Evolutionary conservation across 345 rosid species (phyloP).

Genomic region (Crucihimalaya himalaica): DNA sequence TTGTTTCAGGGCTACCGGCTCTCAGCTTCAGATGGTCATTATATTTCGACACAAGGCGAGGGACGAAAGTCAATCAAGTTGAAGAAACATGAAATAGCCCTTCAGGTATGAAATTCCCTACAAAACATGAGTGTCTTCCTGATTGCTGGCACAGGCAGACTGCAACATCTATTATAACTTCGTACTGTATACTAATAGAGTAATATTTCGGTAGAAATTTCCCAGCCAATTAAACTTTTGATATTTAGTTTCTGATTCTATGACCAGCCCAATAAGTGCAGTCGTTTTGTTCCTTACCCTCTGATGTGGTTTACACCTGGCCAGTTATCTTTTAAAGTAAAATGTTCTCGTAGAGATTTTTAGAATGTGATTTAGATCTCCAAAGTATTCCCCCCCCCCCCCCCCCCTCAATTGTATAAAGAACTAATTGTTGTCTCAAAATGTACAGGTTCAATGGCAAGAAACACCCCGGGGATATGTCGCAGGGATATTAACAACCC

Average conservation of each 20-base stretch:
- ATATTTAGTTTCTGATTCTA: conserved; percentile 9
- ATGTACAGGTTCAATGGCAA: conserved; percentile 89
- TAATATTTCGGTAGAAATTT: conserved; percentile 5
- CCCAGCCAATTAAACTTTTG: conserved; percentile 6
- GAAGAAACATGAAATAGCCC: conserved; percentile 79
- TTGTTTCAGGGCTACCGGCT: conserved; percentile 78
- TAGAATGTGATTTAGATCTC: neutral
- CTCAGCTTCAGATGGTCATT: conserved; percentile 79
- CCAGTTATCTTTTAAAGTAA: conserved; percentile 5
- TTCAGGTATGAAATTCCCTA: conserved; percentile 63
- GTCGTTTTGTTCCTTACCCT: conserved; percentile 12
- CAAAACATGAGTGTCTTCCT: conserved; percentile 16
- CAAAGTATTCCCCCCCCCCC: neutral
- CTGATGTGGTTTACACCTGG: conserved; percentile 14
- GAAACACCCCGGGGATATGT: conserved; percentile 87
- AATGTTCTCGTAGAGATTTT: neutral
- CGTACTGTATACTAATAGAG: neutral
- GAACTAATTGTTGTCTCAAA: conserved; percentile 9
- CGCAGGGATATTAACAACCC: conserved; percentile 90
- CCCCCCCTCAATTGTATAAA: neutral
- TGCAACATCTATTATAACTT: neutral
- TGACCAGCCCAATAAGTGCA: neutral
- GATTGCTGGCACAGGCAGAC: conserved; percentile 12
- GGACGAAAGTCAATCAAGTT: conserved; percentile 85
- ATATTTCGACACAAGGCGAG: conserved; percentile 76